Base-by-base conservation (phyloP, 176 grass and related monocot species). In the Areca catechu region DNA sequence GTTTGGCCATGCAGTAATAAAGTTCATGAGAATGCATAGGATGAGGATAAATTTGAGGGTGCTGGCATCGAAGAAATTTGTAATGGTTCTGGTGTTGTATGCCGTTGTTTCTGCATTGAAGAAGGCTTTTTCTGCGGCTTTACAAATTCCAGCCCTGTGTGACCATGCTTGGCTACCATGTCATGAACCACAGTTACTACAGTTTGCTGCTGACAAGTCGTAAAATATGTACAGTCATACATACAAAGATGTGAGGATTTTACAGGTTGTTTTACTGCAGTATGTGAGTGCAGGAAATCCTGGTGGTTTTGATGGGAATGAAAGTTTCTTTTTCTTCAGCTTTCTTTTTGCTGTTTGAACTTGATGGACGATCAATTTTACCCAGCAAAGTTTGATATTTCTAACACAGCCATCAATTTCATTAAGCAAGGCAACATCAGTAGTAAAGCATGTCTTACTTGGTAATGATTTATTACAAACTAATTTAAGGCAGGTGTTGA, bases 41-140 rank as follows among this genome's bases (percentile, higher is more conserved):
- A 61, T 88, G 51, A 95, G 77, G 77, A 71, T 95, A 24, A 95
- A 84, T 59, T 71, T 95, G n/a, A 88, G 89, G 67, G 66, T 88
- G 62, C 60, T 95, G 19, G 84, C 89, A 5, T 95, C 89, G 0
- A 95, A 95, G 62, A 95, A 73, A 54, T 25, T 88, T 50, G 19
- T 79, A 22, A 54, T 51, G 54, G 47, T 69, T 9, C 53, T 80
- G 71, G 4, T 85, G 28, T 34, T 74, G 50, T 85, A 69, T 18
- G 18, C 20, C 2, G 48, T 71, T 23, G 72, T 77, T 62, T 67
- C 15, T 7, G 74, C 75, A 53, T 53, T 74, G 49, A 72, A 57
- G 49, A 66, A 43, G 58, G 74, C 22, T 15, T 65, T 76, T 1
- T 50, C 19, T 20, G 70, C 66, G 63, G 62, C 19, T 23, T 55